Evolutionary conservation across 495 filamentous ascomycete genomes (phyloP).

Genomic region (Oleoguttula mirabilis): DNA sequence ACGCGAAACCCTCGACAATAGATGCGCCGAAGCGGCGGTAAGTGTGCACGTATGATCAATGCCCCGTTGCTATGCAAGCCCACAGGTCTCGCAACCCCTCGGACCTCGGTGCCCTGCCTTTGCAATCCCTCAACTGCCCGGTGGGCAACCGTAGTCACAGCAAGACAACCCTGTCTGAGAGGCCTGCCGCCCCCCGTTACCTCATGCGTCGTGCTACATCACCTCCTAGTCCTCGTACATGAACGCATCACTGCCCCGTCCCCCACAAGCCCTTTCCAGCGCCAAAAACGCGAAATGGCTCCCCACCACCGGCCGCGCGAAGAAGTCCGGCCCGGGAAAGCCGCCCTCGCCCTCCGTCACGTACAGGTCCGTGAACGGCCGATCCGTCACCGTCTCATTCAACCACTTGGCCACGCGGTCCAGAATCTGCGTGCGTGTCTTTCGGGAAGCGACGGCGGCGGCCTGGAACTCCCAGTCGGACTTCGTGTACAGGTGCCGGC

Average conservation of each 20-base stretch:
- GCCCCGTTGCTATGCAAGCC: too few species aligned
- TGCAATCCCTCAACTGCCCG: too few species aligned
- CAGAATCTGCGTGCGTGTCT: conserved; percentile 26
- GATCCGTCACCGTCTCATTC: conserved; percentile 32
- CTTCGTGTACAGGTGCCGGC: conserved; percentile 33
- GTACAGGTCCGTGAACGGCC: conserved; percentile 33
- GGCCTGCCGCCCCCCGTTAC: too few species aligned
- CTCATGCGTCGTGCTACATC: too few species aligned
- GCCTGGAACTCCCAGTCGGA: conserved; percentile 36
- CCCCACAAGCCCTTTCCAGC: conserved; percentile 31
- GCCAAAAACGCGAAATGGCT: conserved; percentile 33
- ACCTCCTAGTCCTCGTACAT: background rate
- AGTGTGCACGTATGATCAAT: too few species aligned
- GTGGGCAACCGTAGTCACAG: too few species aligned
- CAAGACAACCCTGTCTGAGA: too few species aligned
- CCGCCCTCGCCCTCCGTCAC: conserved; percentile 31
- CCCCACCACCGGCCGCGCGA: conserved; percentile 33
- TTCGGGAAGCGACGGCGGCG: conserved; percentile 27
- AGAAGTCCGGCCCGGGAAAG: conserved; percentile 29
- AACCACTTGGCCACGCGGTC: conserved; percentile 30
- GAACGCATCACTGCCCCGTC: background rate
- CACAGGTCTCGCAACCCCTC: too few species aligned
- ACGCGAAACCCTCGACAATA: too few species aligned
- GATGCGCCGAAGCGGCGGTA: too few species aligned
- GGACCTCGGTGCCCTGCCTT: too few species aligned